phyloP scores from a whole-genome alignment of 2,329 filamentous ascomycete genomes.

The Verticillium zaregamsianum region DNA sequence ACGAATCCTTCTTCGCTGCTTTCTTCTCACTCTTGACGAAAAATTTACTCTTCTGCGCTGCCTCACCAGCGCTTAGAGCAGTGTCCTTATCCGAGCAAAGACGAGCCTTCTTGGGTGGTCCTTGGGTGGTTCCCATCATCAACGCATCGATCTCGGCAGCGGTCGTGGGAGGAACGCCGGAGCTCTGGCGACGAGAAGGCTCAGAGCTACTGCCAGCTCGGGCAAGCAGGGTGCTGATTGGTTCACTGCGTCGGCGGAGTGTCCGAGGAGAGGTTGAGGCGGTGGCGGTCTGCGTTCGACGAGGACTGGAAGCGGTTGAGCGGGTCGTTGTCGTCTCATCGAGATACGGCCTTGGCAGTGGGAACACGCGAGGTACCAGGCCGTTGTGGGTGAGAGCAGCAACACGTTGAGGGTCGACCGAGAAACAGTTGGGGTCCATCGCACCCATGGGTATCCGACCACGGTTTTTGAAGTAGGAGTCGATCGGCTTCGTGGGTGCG shows the following conservation, averaged over 20 bases:
- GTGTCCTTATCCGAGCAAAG: conserved; percentile 41
- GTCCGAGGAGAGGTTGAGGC: conserved; percentile 30
- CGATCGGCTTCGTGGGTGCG: conserved; percentile 45
- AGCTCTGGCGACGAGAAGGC: conserved; percentile 5
- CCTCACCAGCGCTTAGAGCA: conserved; percentile 13
- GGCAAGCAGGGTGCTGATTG: conserved; percentile 39
- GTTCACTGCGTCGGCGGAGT: conserved; percentile 49
- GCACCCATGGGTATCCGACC: conserved; percentile 54
- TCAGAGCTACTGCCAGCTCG: conserved; percentile 4
- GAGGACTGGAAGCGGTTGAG: conserved; percentile 14
- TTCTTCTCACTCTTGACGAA: conserved; percentile 33
- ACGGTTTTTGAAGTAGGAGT: conserved; percentile 47
- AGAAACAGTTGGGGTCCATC: conserved; percentile 60
- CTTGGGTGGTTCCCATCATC: conserved; percentile 9
- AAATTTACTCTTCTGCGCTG: conserved; percentile 49
- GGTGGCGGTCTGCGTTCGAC: conserved; percentile 10
- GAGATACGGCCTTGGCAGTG: conserved; percentile 54
- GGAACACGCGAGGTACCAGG: conserved; percentile 51
- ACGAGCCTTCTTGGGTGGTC: conserved; percentile 55
- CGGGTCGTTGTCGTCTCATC: conserved; percentile 20
- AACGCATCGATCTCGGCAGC: conserved; percentile 10
- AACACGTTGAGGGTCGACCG: conserved; percentile 44
- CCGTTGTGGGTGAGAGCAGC: conserved; percentile 45
- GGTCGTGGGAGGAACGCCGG: conserved; percentile 1
- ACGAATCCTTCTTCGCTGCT: conserved; percentile 32